Evolutionary conservation across 148 eudicot genomes (phyloP).

Genomic region (Talinum fruticosum): DNA sequence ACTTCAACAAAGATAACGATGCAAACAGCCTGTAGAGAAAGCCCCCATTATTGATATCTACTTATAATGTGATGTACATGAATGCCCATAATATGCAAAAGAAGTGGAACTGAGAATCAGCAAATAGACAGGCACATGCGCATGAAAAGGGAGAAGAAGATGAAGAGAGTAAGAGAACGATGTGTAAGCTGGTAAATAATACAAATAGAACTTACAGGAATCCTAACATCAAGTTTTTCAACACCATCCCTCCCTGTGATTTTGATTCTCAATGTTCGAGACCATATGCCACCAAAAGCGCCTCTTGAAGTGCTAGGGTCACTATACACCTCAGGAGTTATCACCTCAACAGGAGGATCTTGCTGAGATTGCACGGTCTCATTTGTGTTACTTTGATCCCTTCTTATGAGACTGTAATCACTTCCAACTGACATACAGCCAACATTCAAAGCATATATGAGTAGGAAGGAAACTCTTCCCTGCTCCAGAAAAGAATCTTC

Average conservation of each 20-base stretch:
- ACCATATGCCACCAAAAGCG: constrained; percentile 63
- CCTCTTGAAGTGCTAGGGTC: constrained; percentile 39
- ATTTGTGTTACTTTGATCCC: constrained; percentile 36
- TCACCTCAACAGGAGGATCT: constrained; percentile 56
- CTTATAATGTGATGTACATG: not conserved
- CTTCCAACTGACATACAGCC: constrained; percentile 43
- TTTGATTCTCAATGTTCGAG: constrained; percentile 73
- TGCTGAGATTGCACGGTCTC: constrained; percentile 36
- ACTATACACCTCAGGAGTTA: constrained; percentile 63
- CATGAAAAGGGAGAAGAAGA: not conserved
- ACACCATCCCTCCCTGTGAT: constrained; percentile 79
- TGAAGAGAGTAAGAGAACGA: not conserved
- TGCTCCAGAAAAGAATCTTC: not conserved
- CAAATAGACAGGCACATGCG: not conserved
- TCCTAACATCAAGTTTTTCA: constrained; percentile 81
- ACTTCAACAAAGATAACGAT: not conserved
- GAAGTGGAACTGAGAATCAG: not conserved
- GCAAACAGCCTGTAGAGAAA: not conserved
- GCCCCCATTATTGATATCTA: no score
- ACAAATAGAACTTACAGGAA: constrained; percentile 70
- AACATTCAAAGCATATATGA: constrained; percentile 14
- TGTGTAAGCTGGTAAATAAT: not conserved
- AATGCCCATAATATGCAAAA: not conserved
- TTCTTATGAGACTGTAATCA: constrained; percentile 32
- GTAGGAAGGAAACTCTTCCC: constrained; percentile 7